Percentiles rank a stretch among this genome's conserved stretches.
phyloP scores from a whole-genome alignment of 768 basidiomycete species.

The Naganishia vishniacii region DNA sequence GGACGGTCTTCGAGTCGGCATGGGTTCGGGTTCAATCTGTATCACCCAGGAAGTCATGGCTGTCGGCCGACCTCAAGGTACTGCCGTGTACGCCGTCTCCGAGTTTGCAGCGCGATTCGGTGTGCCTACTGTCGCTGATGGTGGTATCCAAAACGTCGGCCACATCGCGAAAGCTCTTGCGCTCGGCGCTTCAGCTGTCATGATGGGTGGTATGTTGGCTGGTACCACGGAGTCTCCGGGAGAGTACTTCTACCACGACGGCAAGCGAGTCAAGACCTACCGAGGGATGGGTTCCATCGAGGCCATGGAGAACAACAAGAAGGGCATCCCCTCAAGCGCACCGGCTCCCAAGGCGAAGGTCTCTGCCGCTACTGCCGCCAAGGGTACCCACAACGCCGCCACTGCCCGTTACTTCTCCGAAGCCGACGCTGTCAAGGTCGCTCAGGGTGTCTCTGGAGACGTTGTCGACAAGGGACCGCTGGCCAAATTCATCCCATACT shows the following conservation, averaged over 20 bases:
- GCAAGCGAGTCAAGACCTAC: constrained; percentile 97
- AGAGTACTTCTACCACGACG: constrained; percentile 98
- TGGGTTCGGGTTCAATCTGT: constrained; percentile 98
- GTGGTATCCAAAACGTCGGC: constrained; percentile 89
- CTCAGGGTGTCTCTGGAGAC: constrained; percentile 76
- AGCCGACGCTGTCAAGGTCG: constrained; percentile 86
- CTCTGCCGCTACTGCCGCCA: constrained; percentile 30
- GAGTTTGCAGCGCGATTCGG: constrained; percentile 89
- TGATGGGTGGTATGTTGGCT: constrained; percentile 96
- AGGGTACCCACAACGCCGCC: constrained; percentile 74
- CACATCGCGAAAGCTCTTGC: constrained; percentile 96
- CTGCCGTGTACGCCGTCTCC: constrained; percentile 92
- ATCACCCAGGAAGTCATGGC: constrained; percentile 99
- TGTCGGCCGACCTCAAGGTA: constrained; percentile 94
- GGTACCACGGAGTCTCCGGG: constrained; percentile 96
- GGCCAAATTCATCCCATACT: constrained; percentile 74
- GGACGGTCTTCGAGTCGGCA: constrained; percentile 89
- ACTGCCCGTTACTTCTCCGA: constrained; percentile 95
- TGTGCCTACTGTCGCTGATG: constrained; percentile 93
- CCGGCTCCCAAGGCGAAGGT: constrained; percentile 29
- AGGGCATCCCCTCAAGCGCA: constrained; percentile 34
- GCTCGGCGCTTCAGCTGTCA: constrained; percentile 89
- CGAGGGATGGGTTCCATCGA: constrained; percentile 93
- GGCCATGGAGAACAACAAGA: constrained; percentile 53
- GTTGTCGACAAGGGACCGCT: constrained; percentile 96